Evolutionary conservation across 805 yeast species (phyloP).

Genomic region (Kodamaea leandrae): DNA sequence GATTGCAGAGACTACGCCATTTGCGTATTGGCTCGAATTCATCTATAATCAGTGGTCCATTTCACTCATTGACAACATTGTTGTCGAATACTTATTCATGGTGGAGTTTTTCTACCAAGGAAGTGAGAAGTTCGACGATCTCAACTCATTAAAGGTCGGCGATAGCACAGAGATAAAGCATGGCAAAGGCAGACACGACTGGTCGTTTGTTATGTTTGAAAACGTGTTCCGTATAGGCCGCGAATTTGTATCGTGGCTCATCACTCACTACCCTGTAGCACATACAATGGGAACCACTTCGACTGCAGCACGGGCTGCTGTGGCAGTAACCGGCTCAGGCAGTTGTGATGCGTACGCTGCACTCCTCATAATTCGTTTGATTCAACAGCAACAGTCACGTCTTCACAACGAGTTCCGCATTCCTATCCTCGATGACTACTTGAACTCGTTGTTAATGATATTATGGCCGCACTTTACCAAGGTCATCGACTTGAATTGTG

Average conservation of each 20-base stretch:
- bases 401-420: constrained; percentile 63
- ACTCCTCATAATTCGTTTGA: constrained; percentile 67
- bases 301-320: constrained; percentile 12
- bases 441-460: constrained; percentile 59
- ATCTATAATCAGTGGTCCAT: constrained; percentile 70
- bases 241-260: constrained; percentile 47
- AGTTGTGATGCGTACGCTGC: constrained; percentile 77
- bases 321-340: constrained; percentile 16
- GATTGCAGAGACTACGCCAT: constrained; percentile 75
- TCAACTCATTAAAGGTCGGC: constrained; percentile 12
- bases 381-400: constrained; percentile 62
- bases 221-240: constrained; percentile 40
- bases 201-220: constrained; percentile 39
- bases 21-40: constrained; percentile 66
- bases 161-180: constrained; percentile 3
- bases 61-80: constrained; percentile 72
- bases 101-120: constrained; percentile 64
- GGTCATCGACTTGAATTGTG: constrained; percentile 75
- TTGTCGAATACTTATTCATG: constrained; percentile 73
- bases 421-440: constrained; percentile 69
- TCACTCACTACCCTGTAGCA: constrained; percentile 37
- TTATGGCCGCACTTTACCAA: constrained; percentile 88
- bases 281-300: constrained; percentile 15
- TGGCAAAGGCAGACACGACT: constrained; percentile 19
- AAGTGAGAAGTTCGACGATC: constrained; percentile 31